These are phyloP conservation scores for Komagataella pseudopastoris DNA, from an alignment of 805 yeast genomes.

Conservation along the genomic window DNA sequence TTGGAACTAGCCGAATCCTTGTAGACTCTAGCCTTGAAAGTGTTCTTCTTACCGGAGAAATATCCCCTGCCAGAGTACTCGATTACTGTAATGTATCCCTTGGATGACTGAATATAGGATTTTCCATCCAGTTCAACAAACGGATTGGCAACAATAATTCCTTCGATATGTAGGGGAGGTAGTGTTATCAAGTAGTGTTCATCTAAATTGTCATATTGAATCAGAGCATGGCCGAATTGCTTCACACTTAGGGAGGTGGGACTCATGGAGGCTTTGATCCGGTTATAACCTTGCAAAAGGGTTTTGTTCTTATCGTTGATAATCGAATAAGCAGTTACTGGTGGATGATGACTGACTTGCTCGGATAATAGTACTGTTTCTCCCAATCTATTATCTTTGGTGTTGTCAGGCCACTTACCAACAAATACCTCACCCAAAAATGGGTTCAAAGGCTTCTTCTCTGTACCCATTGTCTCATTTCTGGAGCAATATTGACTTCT, in stretches of 20 bases:
- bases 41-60: constrained; percentile 87
- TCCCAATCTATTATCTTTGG: constrained; percentile 39
- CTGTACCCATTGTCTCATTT: constrained; percentile 85
- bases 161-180: constrained; percentile 93
- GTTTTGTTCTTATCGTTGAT: constrained; percentile 60
- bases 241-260: constrained; percentile 69
- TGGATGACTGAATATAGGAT: constrained; percentile 70
- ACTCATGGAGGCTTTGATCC: constrained; percentile 73
- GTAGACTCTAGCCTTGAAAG: constrained; percentile 76
- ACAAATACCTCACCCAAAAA: constrained; percentile 90
- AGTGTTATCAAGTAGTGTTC: constrained; percentile 74
- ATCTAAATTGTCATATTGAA: constrained; percentile 44
- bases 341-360: constrained; percentile 97
- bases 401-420: constrained; percentile 66
- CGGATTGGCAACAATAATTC: constrained; percentile 81
- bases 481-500: constrained; percentile 91
- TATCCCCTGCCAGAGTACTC: constrained; percentile 91
- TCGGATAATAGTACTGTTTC: constrained; percentile 74
- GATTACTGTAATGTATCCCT: constrained; percentile 59
- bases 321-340: constrained; percentile 86
- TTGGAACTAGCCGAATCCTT: constrained; percentile 33
- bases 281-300: constrained; percentile 77
- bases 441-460: constrained; percentile 95
- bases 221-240: constrained; percentile 84
- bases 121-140: constrained; percentile 89